Conservation (phyloP, 768 basidiomycete genomes). For the Amanita inopinata region DNA sequence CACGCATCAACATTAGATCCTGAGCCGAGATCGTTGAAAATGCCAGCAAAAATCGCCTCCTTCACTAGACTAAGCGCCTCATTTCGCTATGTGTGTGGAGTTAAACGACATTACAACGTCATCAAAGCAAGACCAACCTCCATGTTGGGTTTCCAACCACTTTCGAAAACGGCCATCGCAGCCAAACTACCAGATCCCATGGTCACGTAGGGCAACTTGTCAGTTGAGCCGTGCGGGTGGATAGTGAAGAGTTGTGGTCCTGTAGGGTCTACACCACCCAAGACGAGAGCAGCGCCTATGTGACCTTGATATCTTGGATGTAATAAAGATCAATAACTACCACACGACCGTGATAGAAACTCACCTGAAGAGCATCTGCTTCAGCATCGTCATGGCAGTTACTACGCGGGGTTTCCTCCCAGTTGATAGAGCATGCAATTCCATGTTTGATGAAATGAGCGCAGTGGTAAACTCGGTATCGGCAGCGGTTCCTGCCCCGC, state of each 20-base stretch:
- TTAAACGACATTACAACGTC: background rate
- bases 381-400: constrained; percentile 98
- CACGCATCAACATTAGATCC: constrained; percentile 99
- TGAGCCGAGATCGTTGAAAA: constrained; percentile 98
- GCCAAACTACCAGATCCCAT: constrained; percentile 97
- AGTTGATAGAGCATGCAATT: constrained; percentile 83
- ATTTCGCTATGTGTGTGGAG: constrained; percentile 40
- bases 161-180: constrained; percentile 98
- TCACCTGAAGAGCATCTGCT: constrained; percentile 90
- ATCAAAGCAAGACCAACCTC: constrained; percentile 36
- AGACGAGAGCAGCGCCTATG: constrained; percentile 89
- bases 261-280: constrained; percentile 92
- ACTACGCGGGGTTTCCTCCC: constrained; percentile 90
- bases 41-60: constrained; percentile 86
- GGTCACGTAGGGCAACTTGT: constrained; percentile 97
- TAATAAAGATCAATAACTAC: background rate
- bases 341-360: constrained; percentile 12
- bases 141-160: constrained; percentile 73
- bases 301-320: constrained; percentile 77
- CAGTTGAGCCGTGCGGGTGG: constrained; percentile 93
- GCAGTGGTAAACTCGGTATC: constrained; percentile 95
- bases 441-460: constrained; percentile 92
- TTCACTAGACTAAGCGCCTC: constrained; percentile 79
- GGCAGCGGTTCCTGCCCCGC: constrained; percentile 98
- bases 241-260: constrained; percentile 96